Evolutionary conservation across 2,329 filamentous ascomycete species (phyloP).

Genomic region (Atkinsonella hypoxylon): DNA sequence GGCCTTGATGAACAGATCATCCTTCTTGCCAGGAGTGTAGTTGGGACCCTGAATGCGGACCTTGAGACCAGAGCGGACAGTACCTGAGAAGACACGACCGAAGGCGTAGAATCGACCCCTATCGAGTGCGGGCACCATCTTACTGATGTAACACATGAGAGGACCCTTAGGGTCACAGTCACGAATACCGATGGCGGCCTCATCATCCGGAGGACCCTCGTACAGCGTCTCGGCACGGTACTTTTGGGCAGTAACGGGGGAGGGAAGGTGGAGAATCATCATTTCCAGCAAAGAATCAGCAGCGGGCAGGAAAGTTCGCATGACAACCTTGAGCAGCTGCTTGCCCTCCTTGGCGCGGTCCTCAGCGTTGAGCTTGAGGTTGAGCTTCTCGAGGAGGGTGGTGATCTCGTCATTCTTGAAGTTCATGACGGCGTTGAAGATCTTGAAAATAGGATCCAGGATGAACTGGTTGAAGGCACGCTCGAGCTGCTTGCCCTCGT

Average conservation of each 20-base stretch:
- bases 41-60: constrained; percentile 99
- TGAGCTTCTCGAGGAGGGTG: constrained; percentile 80
- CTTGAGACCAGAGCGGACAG: constrained; percentile 94
- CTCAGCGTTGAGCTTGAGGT: constrained; percentile 77
- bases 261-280: constrained; percentile 99
- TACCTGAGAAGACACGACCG: constrained; percentile 99
- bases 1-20: constrained; percentile 97
- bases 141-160: constrained; percentile 99
- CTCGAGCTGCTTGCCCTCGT: constrained; percentile 84
- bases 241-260: constrained; percentile 86
- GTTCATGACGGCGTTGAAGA: constrained; percentile 94
- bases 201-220: constrained; percentile 91
- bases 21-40: constrained; percentile 97
- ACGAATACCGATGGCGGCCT: constrained; percentile 89
- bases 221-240: constrained; percentile 99
- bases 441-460: constrained; percentile 98
- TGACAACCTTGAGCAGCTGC: constrained; percentile 92
- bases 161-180: constrained; percentile 96
- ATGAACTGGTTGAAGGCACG: constrained; percentile 99
- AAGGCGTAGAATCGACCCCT: constrained; percentile 99
- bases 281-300: constrained; percentile 98
- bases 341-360: constrained; percentile 96
- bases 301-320: constrained; percentile 97
- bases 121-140: constrained; percentile 99
- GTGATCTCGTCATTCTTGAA: constrained; percentile 91